Evolutionary conservation across 306 rosid species (phyloP), one percentile per base, ranked within the genome.

Genomic region (Hylodesmum podocarpum): DNA sequence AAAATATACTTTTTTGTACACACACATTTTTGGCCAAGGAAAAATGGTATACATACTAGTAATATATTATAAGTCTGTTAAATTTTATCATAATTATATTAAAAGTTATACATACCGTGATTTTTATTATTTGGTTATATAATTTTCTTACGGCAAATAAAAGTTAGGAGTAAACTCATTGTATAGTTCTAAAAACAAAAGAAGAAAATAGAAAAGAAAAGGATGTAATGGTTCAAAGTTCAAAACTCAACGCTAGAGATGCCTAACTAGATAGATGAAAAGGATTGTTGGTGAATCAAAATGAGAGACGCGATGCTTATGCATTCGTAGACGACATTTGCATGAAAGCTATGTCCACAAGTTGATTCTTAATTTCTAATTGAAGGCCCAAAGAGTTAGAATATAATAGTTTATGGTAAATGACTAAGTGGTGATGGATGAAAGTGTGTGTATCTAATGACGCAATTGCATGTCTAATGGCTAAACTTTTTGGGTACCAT

Each of bases 241-340:
- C 0, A 71, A 71, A 64, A 37, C 11, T 37, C 21, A 28, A 58
- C 22, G 39, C 12, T 31, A 3, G 24, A 13, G 54, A 54, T 72
- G 16, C 27, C 12, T 31, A 39, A 39, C 0, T 40, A 24, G 19
- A 19, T 14, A 16, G 16, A 58, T 28, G 78, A 57, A 57, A 73
- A 47, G 41, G 78, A 57, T 18, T 5, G 16, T 40, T 39, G 28
- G 8, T 72, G 53, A 62, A 54, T 39, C 7, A 72, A 44, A 75
- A 19, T 2, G 10, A 14, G 25, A 31, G 71, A 74, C 22, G 24
- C n/a, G 24, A 46, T 46, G 34, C 79, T 75, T 31, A 19, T 14
- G 70, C 59, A 59, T 24, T 14, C 79, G n/a, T 44, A 44, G 24
- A 74, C 25, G 70, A 61, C 33, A 46, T 47, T 75, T 61, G 61